Evolutionary conservation across 768 basidiomycete species (phyloP).

Genomic region (Tricholoma terreum): DNA sequence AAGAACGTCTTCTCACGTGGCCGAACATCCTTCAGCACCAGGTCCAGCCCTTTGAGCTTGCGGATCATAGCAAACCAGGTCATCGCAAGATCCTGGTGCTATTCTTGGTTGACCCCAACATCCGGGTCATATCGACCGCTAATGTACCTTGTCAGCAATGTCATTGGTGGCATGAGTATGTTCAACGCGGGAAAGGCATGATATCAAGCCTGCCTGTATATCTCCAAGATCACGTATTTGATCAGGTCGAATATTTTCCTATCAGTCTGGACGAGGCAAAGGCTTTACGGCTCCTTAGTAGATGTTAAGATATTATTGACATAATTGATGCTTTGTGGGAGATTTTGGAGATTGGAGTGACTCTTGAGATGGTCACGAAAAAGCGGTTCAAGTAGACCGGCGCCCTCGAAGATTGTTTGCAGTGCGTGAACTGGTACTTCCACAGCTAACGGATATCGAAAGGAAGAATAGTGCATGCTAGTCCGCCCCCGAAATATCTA

Average conservation of each 20-base stretch:
- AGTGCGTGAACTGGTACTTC: too few species aligned
- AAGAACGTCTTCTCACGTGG: conserved; percentile 6
- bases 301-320: too few species aligned
- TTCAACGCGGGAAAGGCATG: conserved; percentile 3
- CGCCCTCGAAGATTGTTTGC: too few species aligned
- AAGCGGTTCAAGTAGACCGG: too few species aligned
- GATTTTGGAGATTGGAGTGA: too few species aligned
- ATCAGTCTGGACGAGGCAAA: conserved; percentile 27
- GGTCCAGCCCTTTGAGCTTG: conserved; percentile 4
- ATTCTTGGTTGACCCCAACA: conserved; percentile 14
- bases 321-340: too few species aligned
- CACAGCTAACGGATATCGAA: too few species aligned
- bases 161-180: conserved; percentile 25
- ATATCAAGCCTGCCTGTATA: conserved; percentile 15
- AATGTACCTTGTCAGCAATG: conserved; percentile 14
- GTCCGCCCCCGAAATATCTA: too few species aligned
- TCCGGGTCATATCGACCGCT: conserved; percentile 6
- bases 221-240: too few species aligned
- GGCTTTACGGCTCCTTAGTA: conserved; percentile 18
- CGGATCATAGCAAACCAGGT: conserved; percentile 28
- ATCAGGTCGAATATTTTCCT: too few species aligned
- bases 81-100: conserved; percentile 41
- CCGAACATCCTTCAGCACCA: conserved; percentile 6
- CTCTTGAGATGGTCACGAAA: too few species aligned
- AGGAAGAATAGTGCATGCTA: too few species aligned